Evolutionary conservation across 2,329 filamentous ascomycete genomes (phyloP).

Genomic region (Fusarium sp.): DNA sequence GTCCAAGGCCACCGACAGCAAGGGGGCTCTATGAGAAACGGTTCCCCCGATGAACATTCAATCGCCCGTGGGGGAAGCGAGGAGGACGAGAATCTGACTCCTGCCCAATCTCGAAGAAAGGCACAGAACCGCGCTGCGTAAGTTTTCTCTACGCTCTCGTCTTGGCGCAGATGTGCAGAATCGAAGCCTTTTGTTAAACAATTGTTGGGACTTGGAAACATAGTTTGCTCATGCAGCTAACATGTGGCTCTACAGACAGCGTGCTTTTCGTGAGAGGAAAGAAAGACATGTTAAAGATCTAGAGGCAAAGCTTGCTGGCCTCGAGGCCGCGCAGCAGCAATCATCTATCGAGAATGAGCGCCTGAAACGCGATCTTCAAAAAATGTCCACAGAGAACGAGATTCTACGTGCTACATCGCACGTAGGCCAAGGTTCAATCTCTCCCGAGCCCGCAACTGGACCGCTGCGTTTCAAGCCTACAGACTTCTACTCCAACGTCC

Average conservation of each 20-base stretch:
- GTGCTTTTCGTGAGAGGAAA: constrained; percentile 95
- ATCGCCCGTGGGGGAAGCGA: constrained; percentile 60
- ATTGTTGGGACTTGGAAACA: neutral
- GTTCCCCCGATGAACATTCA: constrained; percentile 51
- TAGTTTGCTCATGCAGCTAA: constrained; percentile 26
- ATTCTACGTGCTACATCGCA: constrained; percentile 84
- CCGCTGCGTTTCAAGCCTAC: constrained; percentile 79
- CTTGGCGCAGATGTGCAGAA: neutral
- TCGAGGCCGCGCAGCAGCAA: constrained; percentile 79
- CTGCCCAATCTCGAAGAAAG: constrained; percentile 69
- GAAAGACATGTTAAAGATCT: constrained; percentile 94
- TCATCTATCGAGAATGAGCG: constrained; percentile 87
- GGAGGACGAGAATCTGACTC: constrained; percentile 67
- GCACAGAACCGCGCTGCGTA: constrained; percentile 73
- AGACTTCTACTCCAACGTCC: constrained; percentile 75
- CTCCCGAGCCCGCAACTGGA: constrained; percentile 68
- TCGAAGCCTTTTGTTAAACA: neutral
- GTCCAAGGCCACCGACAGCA: constrained; percentile 43
- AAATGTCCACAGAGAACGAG: constrained; percentile 90
- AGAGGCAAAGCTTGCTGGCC: constrained; percentile 82
- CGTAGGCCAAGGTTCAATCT: constrained; percentile 55
- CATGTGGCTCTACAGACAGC: constrained; percentile 71
- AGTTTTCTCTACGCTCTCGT: constrained; percentile 49
- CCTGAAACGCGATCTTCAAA: constrained; percentile 84
- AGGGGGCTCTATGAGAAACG: constrained; percentile 41